These are phyloP conservation scores for Xylaria longipes DNA, from an alignment of 495 filamentous ascomycete species.

Conservation along the genomic window DNA sequence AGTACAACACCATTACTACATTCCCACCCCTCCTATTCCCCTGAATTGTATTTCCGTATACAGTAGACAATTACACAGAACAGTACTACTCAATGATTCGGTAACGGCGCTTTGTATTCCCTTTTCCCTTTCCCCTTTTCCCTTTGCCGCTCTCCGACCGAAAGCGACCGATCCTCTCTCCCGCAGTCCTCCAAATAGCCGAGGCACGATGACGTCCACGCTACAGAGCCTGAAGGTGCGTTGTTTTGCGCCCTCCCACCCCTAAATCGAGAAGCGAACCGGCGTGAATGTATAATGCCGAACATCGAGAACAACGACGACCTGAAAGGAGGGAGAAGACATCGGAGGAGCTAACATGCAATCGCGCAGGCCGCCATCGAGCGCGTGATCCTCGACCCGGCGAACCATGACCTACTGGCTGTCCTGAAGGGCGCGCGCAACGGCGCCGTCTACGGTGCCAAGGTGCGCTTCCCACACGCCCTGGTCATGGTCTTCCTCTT, in stretches of 20 bases:
- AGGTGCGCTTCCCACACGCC: constrained; percentile 98
- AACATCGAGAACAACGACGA: background rate
- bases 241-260: constrained; percentile 8
- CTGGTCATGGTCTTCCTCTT: constrained; percentile 97
- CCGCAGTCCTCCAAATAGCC: constrained; percentile 20
- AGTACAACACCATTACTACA: constrained; percentile 2
- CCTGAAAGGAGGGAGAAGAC: too few relatives aligned
- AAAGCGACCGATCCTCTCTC: constrained; percentile 14
- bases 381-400: constrained; percentile 77
- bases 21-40: background rate
- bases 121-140: background rate
- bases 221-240: constrained; percentile 25
- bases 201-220: constrained; percentile 30
- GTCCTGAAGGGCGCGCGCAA: constrained; percentile 92
- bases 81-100: constrained; percentile 1
- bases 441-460: constrained; percentile 95
- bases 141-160: background rate
- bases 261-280: background rate
- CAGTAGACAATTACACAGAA: background rate
- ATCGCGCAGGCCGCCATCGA: constrained; percentile 58
- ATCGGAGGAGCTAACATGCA: too few relatives aligned
- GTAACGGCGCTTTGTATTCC: background rate
- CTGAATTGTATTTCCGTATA: background rate
- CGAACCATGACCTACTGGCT: constrained; percentile 79
- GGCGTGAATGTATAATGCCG: background rate